Base-by-base conservation (phyloP, 2,329 filamentous ascomycete species). In the Phaeosphaeriaceae sp. region DNA sequence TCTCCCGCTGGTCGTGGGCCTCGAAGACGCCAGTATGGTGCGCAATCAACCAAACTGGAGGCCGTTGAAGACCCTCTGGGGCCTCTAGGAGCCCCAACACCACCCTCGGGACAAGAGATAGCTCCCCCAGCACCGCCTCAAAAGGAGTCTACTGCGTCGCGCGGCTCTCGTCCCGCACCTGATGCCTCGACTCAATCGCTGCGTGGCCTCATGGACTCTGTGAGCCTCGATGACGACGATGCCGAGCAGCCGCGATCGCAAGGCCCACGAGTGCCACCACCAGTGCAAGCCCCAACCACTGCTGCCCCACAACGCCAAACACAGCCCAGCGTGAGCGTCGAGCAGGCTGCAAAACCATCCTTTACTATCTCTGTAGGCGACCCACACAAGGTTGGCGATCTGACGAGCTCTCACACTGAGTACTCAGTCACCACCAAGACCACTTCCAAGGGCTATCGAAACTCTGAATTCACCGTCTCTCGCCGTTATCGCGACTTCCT, bases 381-480 rank as follows among this genome's bases (percentile, higher is more conserved):
- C 76, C 94, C 94, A 46, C 92, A 97, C 76, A 99, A 97, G 78
- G 93, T 99, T 60, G 94, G 94, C 51, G 94, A 97, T 75, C 76
- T 97, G 72, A 97, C 94, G 7, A 96, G 90, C 74, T 96, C 92
- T 56, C 94, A 99, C 74, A 99, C 96, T 58, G 94, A 97, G 39
- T 99, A 99, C 76, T 91, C 91, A 64, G 94, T 99, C 58, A 84
- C 89, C 66, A 99, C 94, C 50, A 94, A 89, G 89, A 99, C 94
- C 11, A 90, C 91, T 1, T 97, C 93, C 30, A 97, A 97, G 78
- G 94, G 92, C 42, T 99, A 97, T 75, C 90, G 89, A 69, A 89
- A 93, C 66, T 82, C 90, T 43, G 92, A 96, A 68, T 97, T 99
- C 67, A 87, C 91, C 48, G 94, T 99, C 61, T 96, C 92, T 67